These are phyloP conservation scores for Dipodascopsis tothii DNA, from an alignment of 805 yeast genomes.

Conservation along the genomic window DNA sequence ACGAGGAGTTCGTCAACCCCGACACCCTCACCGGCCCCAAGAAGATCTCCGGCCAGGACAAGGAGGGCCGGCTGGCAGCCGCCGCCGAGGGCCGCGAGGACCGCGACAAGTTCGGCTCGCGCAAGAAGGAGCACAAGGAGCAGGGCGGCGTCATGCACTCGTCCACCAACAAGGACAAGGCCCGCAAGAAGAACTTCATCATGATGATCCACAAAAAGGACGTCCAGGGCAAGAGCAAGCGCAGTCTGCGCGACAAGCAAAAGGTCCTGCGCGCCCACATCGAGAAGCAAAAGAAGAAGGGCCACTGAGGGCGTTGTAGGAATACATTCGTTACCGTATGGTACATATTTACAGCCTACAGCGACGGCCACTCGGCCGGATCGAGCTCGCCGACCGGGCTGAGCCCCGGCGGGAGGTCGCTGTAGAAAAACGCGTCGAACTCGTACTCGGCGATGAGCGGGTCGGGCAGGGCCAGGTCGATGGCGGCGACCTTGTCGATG, in stretches of 20 bases:
- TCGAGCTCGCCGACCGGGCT: too few relatives aligned
- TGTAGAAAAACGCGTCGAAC: neutral
- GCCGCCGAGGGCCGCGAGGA: slow-evolving; percentile 90
- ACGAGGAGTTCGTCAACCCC: slow-evolving; percentile 85
- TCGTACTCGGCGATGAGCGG: neutral
- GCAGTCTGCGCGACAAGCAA: slow-evolving; percentile 86
- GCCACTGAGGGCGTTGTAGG: neutral
- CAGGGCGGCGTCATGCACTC: slow-evolving; percentile 56
- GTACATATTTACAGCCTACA: too few relatives aligned
- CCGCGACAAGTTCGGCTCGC: slow-evolving; percentile 82
- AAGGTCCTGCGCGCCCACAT: slow-evolving; percentile 79
- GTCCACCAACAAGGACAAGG: slow-evolving; percentile 93
- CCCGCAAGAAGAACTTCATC: slow-evolving; percentile 95
- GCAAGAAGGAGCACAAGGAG: slow-evolving; percentile 64
- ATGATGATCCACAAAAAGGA: slow-evolving; percentile 96
- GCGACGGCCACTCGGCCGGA: too few relatives aligned
- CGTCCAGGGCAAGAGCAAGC: slow-evolving; percentile 87
- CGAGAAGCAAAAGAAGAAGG: slow-evolving; percentile 68
- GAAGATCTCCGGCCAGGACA: slow-evolving; percentile 72
- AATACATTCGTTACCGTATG: too few relatives aligned
- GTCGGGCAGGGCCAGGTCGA: too few relatives aligned
- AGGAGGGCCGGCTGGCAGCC: slow-evolving; percentile 83
- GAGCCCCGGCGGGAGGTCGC: too few relatives aligned
- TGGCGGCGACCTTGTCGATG: too few relatives aligned
- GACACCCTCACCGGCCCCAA: slow-evolving; percentile 64